Conservation (phyloP, 352 stramenopile genomes). For the Thraustochytrium sp. region DNA sequence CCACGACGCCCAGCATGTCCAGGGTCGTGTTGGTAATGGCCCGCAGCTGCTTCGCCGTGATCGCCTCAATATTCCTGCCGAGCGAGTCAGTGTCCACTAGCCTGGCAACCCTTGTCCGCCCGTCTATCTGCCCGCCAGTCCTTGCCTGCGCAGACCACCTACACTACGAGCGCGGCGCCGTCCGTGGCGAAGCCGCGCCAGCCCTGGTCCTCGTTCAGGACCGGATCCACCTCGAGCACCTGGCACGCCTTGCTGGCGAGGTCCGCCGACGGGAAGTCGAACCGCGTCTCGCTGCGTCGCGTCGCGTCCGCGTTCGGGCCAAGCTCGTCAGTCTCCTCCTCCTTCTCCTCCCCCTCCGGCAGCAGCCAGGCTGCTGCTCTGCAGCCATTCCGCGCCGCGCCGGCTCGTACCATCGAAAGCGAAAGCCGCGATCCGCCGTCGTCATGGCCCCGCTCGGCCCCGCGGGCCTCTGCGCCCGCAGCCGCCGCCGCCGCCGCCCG, state of each 20-base stretch:
- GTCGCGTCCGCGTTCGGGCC: too few species aligned
- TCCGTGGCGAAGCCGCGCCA: background rate
- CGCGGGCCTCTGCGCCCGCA: too few species aligned
- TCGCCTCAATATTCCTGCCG: background rate
- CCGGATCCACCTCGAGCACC: conserved; percentile 19
- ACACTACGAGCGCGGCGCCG: background rate
- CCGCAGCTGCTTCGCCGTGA: background rate
- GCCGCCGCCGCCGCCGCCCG: too few species aligned
- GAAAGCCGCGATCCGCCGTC: too few species aligned
- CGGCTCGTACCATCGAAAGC: too few species aligned
- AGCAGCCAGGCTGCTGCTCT: too few species aligned
- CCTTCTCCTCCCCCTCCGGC: too few species aligned
- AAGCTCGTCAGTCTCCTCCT: too few species aligned
- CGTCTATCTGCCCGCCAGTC: too few species aligned
- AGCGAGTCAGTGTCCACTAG: background rate
- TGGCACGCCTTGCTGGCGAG: conserved; percentile 5
- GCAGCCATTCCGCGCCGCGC: too few species aligned
- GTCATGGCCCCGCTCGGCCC: too few species aligned
- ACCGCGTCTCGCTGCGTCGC: background rate
- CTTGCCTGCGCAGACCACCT: too few species aligned
- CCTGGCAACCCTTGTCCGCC: background rate
- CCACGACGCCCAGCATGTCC: background rate
- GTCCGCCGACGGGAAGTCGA: background rate
- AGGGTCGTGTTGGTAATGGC: background rate
- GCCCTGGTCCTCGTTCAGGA: background rate